phyloP scores from a whole-genome alignment of 352 stramenopile species.

The Pythium scleroteichum region DNA sequence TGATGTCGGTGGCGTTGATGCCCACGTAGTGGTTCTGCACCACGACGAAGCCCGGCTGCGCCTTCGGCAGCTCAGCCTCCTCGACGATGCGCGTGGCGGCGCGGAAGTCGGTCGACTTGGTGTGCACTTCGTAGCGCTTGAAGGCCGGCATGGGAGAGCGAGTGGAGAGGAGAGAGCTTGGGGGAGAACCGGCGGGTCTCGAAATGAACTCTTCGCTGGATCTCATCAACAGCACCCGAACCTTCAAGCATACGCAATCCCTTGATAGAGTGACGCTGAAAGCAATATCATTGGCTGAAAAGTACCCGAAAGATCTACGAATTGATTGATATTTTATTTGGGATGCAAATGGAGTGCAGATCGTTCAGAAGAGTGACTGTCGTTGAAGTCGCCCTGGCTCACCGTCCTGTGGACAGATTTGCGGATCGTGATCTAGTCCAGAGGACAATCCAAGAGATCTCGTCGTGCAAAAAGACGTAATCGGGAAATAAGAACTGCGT shows the following conservation, averaged over 20 bases:
- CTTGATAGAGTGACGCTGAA: background rate
- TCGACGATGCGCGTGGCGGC: conserved; percentile 31
- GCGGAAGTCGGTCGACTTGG: conserved; percentile 38
- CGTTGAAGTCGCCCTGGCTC: no score
- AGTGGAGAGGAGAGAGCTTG: background rate
- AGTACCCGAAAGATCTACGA: no score
- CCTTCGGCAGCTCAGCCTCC: conserved; percentile 12
- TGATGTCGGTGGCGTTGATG: conserved; percentile 32
- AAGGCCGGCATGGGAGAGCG: conserved; percentile 8
- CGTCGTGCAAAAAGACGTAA: no score
- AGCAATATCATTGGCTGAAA: no score
- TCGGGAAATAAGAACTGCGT: no score
- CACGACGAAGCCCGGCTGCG: conserved; percentile 1
- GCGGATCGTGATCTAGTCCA: no score
- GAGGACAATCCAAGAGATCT: no score
- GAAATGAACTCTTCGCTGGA: background rate
- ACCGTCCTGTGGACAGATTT: no score
- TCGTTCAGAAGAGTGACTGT: no score
- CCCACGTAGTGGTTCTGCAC: conserved; percentile 31
- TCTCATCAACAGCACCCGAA: no score
- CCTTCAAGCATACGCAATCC: background rate
- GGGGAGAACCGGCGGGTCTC: background rate
- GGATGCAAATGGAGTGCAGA: no score
- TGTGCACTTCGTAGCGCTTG: conserved; percentile 24
- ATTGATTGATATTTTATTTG: no score